Conservation (phyloP, 306 rosid species). For the Dryas drummondii region DNA sequence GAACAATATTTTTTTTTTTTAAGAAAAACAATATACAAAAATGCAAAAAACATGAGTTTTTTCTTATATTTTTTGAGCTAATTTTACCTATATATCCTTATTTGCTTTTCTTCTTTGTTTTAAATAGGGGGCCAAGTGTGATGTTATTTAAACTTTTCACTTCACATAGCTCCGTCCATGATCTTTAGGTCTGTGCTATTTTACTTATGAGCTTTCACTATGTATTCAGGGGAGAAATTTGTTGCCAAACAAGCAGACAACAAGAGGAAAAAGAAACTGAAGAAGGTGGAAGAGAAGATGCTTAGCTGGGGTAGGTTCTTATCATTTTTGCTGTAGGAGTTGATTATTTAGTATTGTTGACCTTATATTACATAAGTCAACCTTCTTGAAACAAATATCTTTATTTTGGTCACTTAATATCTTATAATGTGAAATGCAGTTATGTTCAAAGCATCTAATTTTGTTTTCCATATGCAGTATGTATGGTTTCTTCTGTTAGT, state of each 20-base stretch:
- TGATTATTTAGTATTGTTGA: slow-evolving; percentile 1
- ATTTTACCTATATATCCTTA: too few species aligned
- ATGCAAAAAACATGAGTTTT: too few species aligned
- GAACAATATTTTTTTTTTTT: too few species aligned
- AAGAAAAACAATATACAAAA: too few species aligned
- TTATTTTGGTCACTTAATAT: background rate
- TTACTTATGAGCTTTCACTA: slow-evolving; percentile 31
- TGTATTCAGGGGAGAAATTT: slow-evolving; percentile 69
- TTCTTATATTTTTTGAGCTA: too few species aligned
- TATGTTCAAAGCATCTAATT: background rate
- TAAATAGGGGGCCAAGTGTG: background rate
- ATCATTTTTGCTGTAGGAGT: background rate
- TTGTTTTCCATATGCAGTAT: slow-evolving; percentile 7
- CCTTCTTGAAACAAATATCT: background rate
- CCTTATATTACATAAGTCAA: background rate
- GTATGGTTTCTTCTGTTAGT: background rate
- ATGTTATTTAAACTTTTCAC: too few species aligned
- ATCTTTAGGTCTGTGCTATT: background rate
- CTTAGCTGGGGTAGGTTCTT: slow-evolving; percentile 90
- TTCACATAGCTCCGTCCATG: background rate
- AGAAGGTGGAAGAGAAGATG: slow-evolving; percentile 88
- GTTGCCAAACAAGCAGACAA: slow-evolving; percentile 81
- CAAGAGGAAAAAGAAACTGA: slow-evolving; percentile 83
- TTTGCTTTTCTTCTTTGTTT: too few species aligned
- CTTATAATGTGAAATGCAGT: background rate